phyloP scores from a whole-genome alignment of 2,329 filamentous ascomycete species.

The Phaeosphaeriaceae sp. region DNA sequence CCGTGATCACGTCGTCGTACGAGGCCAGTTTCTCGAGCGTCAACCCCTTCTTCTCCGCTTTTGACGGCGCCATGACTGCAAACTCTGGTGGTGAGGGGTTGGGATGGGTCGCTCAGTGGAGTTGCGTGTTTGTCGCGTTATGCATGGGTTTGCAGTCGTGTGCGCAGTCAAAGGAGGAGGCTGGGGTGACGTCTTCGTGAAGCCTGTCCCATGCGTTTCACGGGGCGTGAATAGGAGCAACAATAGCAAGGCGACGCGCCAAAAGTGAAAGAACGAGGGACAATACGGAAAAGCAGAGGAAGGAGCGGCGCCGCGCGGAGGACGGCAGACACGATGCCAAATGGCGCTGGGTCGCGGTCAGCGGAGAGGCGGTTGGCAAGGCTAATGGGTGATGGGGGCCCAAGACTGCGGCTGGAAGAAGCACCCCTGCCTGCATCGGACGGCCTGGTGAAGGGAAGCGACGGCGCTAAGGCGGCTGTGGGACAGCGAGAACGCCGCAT shows the following conservation, averaged over 20 bases:
- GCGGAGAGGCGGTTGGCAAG: constrained; percentile 21
- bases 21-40: constrained; percentile 86
- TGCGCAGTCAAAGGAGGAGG: constrained; percentile 15
- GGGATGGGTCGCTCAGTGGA: background rate
- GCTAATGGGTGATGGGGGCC: constrained; percentile 10
- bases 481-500: constrained; percentile 8
- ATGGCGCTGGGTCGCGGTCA: constrained; percentile 25
- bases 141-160: constrained; percentile 1
- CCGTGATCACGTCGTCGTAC: constrained; percentile 95
- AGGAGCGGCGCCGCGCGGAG: constrained; percentile 39
- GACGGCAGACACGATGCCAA: constrained; percentile 19
- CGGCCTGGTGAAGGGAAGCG: constrained; percentile 14
- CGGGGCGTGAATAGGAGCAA: constrained; percentile 11
- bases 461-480: constrained; percentile 3
- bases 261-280: constrained; percentile 23
- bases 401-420: constrained; percentile 8
- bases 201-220: constrained; percentile 25
- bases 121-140: constrained; percentile 6
- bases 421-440: constrained; percentile 13
- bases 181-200: constrained; percentile 39
- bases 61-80: constrained; percentile 51
- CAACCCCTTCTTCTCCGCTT: constrained; percentile 70
- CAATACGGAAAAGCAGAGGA: constrained; percentile 19
- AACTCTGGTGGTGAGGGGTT: constrained; percentile 2
- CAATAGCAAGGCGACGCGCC: constrained; percentile 14